Conservation (phyloP, 805 yeast genomes). For the Starmera quercuum region DNA sequence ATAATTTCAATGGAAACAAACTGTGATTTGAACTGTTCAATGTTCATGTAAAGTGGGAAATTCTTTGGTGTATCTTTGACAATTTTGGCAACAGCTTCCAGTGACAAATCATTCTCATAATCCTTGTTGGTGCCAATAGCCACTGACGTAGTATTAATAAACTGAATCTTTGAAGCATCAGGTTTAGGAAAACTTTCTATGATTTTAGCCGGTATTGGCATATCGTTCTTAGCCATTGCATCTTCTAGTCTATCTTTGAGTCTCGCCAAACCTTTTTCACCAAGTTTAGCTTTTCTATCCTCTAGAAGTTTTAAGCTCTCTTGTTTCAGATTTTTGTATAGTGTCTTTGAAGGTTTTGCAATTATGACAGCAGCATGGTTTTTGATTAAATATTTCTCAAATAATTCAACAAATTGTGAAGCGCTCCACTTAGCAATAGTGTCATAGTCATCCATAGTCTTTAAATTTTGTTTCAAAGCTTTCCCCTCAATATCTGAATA, state of each 20-base stretch:
- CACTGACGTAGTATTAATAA: constrained; percentile 62
- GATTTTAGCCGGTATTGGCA: constrained; percentile 66
- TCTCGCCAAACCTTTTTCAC: constrained; percentile 49
- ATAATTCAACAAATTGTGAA: constrained; percentile 58
- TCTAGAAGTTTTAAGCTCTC: constrained; percentile 42
- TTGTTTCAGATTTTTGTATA: constrained; percentile 45
- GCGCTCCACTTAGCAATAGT: constrained; percentile 49
- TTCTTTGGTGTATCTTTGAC: constrained; percentile 29
- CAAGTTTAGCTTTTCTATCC: constrained; percentile 44
- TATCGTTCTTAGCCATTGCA: constrained; percentile 65
- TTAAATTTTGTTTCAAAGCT: constrained; percentile 47
- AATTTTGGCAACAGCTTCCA: constrained; percentile 20
- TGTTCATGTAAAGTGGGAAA: constrained; percentile 64
- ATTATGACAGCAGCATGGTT: constrained; percentile 59
- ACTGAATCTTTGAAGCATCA: constrained; percentile 65
- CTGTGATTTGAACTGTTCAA: constrained; percentile 73
- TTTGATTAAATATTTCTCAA: constrained; percentile 45
- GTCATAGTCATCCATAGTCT: constrained; percentile 48
- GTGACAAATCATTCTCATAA: constrained; percentile 22
- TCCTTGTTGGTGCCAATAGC: constrained; percentile 43
- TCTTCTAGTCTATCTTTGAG: constrained; percentile 42
- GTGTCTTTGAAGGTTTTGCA: constrained; percentile 59
- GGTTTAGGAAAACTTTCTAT: constrained; percentile 59
- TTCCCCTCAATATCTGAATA: constrained; percentile 65
- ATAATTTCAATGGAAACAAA: constrained; percentile 64